Evolutionary conservation across 2,329 filamentous ascomycete species (phyloP).

Genomic region (Colletotrichum noveboracense): DNA sequence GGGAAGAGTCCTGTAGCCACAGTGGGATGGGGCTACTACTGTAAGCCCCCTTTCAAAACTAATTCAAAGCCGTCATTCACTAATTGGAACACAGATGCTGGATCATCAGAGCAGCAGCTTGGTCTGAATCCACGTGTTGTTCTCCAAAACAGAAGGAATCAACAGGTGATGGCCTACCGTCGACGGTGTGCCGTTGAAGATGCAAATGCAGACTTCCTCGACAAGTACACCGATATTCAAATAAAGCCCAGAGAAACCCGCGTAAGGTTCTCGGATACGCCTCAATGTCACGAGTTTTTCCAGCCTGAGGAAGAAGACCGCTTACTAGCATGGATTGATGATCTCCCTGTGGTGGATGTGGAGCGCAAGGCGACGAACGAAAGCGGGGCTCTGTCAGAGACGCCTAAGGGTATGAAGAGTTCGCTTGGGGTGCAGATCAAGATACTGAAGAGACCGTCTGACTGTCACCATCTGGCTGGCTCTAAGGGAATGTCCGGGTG

Average conservation of each 20-base stretch:
- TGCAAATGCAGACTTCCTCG: background rate
- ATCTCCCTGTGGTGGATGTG: background rate
- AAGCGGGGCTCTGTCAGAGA: background rate
- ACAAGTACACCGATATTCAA: background rate
- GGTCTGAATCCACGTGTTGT: background rate
- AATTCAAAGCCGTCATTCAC: background rate
- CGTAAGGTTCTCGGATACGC: background rate
- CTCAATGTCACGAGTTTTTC: background rate
- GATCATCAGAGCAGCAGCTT: background rate
- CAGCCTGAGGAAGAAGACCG: background rate
- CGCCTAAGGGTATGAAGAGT: background rate
- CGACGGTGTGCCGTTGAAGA: background rate
- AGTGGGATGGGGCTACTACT: background rate
- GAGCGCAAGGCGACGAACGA: background rate
- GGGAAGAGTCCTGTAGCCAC: background rate
- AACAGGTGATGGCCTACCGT: background rate
- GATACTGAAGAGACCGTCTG: background rate
- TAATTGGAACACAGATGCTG: background rate
- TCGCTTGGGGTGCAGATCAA: background rate
- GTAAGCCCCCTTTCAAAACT: background rate
- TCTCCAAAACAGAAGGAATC: background rate
- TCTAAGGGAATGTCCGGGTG: background rate
- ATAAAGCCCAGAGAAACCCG: background rate
- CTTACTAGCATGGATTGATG: background rate
- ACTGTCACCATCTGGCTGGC: background rate